Conservation (phyloP, 2,329 filamentous ascomycete species). For the Ophiostoma angusticollis region DNA sequence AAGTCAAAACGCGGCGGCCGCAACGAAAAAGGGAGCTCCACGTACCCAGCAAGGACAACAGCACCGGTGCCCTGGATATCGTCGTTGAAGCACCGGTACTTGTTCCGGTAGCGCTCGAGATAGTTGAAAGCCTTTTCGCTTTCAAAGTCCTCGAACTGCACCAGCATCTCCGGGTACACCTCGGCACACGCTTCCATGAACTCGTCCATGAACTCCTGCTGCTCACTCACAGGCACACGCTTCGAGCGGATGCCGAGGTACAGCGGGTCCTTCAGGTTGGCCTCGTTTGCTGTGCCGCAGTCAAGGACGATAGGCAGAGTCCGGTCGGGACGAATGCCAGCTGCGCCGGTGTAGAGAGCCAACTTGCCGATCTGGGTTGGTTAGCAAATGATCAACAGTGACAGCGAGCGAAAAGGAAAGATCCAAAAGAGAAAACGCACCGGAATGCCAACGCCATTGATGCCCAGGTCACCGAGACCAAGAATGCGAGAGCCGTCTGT, state of each 20-base stretch:
- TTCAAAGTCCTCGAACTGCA: slow-evolving; percentile 98
- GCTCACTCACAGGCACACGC: slow-evolving; percentile 64
- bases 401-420: background rate
- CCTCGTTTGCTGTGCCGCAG: slow-evolving; percentile 53
- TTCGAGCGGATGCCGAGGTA: slow-evolving; percentile 83
- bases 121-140: slow-evolving; percentile 84
- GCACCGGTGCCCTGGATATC: slow-evolving; percentile 96
- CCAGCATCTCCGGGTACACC: slow-evolving; percentile 51
- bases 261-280: slow-evolving; percentile 54
- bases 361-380: slow-evolving; percentile 67
- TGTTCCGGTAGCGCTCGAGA: slow-evolving; percentile 75
- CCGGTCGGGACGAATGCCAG: slow-evolving; percentile 82
- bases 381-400: slow-evolving; percentile 11
- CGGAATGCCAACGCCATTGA: slow-evolving; percentile 96
- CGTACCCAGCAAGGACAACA: slow-evolving; percentile 74
- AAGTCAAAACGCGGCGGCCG: background rate
- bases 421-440: slow-evolving; percentile 34
- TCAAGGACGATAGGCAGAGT: slow-evolving; percentile 61
- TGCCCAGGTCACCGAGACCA: slow-evolving; percentile 85
- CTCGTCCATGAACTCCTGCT: slow-evolving; percentile 90
- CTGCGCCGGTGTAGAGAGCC: slow-evolving; percentile 86
- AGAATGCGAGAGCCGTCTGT: slow-evolving; percentile 91
- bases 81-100: slow-evolving; percentile 95
- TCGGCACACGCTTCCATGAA: slow-evolving; percentile 87
- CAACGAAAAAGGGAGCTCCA: slow-evolving; percentile 10